Conservation (phyloP, 129 eudicot species). For the Daucus carota region DNA sequence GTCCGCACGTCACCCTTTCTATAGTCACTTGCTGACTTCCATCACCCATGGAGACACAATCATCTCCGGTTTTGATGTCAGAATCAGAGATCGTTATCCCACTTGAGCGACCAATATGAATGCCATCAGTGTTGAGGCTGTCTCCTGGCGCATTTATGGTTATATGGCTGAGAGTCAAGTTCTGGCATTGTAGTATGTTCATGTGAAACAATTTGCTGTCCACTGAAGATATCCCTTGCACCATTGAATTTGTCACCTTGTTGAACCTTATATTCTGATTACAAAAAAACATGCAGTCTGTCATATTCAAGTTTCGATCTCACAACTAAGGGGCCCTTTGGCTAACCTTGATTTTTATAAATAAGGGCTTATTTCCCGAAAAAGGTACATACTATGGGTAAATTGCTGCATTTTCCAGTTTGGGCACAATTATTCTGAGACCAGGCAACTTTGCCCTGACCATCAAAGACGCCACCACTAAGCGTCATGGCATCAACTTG, state of each 20-base stretch:
- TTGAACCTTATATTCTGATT: constrained; percentile 20
- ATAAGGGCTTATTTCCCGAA: no score
- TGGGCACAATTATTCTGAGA: constrained; percentile 24
- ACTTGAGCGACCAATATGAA: constrained; percentile 33
- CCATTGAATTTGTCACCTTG: constrained; percentile 26
- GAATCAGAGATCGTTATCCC: constrained; percentile 29
- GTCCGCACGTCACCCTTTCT: constrained; percentile 49
- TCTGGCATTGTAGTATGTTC: constrained; percentile 24
- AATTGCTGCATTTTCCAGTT: background rate
- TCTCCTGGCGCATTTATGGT: constrained; percentile 31
- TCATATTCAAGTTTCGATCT: background rate
- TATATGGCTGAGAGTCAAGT: constrained; percentile 18
- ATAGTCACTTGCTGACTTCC: constrained; percentile 47
- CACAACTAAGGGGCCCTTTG: background rate
- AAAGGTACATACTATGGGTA: constrained; percentile 16
- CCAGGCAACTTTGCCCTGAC: constrained; percentile 51
- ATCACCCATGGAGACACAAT: constrained; percentile 59
- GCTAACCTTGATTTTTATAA: no score
- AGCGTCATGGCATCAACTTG: constrained; percentile 31
- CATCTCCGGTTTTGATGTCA: constrained; percentile 46
- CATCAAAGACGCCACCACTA: constrained; percentile 40
- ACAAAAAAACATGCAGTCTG: background rate
- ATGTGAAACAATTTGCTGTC: constrained; percentile 52
- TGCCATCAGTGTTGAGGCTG: constrained; percentile 65
- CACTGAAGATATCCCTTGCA: constrained; percentile 27